A percentile compares a stretch with the other conserved stretches of the same genome.
Conservation (phyloP, 2,329 filamentous ascomycete species). For the Monosporascus cannonballus region DNA sequence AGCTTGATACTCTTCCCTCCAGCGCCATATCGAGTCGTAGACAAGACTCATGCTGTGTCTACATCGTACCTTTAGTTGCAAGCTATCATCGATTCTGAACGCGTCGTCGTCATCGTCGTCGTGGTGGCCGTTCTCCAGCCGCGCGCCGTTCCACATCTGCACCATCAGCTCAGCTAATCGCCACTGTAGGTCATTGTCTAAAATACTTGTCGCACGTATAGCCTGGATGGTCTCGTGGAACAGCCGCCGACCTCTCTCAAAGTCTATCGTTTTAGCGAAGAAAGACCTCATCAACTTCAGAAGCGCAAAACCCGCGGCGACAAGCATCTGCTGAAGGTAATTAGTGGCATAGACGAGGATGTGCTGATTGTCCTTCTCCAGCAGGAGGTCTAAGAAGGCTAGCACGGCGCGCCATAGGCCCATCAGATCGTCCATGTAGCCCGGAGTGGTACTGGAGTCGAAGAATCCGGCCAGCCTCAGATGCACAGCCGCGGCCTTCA, state of each 20-base stretch:
- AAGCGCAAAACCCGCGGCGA: slow-evolving; percentile 72
- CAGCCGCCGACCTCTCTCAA: slow-evolving; percentile 58
- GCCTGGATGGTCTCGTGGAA: slow-evolving; percentile 67
- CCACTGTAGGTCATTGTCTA: slow-evolving; percentile 73
- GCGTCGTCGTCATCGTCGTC: slow-evolving; percentile 46
- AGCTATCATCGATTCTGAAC: slow-evolving; percentile 57
- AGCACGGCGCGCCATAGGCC: slow-evolving; percentile 68
- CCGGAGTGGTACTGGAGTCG: slow-evolving; percentile 64
- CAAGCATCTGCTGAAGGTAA: slow-evolving; percentile 79
- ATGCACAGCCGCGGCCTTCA: slow-evolving; percentile 68
- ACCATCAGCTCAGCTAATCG: slow-evolving; percentile 79
- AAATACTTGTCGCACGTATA: slow-evolving; percentile 67
- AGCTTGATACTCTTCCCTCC: slow-evolving; percentile 73
- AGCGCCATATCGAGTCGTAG: slow-evolving; percentile 80
- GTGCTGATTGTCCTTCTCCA: slow-evolving; percentile 49
- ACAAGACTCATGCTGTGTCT: slow-evolving; percentile 81
- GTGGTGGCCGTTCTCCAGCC: slow-evolving; percentile 41
- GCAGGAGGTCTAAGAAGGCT: slow-evolving; percentile 60
- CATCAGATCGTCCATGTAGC: slow-evolving; percentile 69
- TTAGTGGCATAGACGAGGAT: slow-evolving; percentile 63
- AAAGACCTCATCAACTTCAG: slow-evolving; percentile 74
- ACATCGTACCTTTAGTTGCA: slow-evolving; percentile 77
- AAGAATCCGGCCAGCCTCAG: slow-evolving; percentile 76
- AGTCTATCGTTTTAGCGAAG: slow-evolving; percentile 67
- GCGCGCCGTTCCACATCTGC: slow-evolving; percentile 75